Percentiles rank a stretch among this genome's conserved stretches.
Conservation (phyloP, 2,329 filamentous ascomycete species). For the Cyclaneusma minus region DNA sequence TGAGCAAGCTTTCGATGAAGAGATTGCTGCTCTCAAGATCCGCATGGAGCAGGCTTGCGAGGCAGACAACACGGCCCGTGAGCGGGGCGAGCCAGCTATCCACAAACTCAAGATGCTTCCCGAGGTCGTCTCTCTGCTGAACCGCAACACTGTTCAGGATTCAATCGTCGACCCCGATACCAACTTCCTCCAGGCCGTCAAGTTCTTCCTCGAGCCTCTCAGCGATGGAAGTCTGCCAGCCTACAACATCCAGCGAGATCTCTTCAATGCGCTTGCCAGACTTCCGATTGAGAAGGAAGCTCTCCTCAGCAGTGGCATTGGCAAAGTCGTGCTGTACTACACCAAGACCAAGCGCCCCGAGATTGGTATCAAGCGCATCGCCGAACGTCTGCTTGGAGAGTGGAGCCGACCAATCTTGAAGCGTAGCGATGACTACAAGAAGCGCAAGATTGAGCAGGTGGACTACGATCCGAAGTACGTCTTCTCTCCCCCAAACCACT, state of each 20-base stretch:
- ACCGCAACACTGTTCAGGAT: constrained; percentile 73
- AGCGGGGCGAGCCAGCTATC: constrained; percentile 64
- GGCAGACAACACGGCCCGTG: constrained; percentile 69
- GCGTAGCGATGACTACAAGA: constrained; percentile 87
- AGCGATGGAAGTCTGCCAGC: constrained; percentile 88
- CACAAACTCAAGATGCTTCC: constrained; percentile 91
- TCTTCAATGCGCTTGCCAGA: constrained; percentile 66
- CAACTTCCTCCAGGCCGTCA: constrained; percentile 86
- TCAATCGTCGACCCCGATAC: constrained; percentile 86
- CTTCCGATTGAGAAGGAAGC: constrained; percentile 85
- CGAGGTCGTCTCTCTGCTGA: constrained; percentile 75
- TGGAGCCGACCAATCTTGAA: constrained; percentile 94
- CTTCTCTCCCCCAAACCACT: background rate
- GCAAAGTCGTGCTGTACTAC: constrained; percentile 94
- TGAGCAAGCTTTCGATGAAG: constrained; percentile 77
- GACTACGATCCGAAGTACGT: constrained; percentile 49
- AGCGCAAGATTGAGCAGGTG: constrained; percentile 51
- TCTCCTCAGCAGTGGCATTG: constrained; percentile 80
- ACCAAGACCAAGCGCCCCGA: constrained; percentile 88
- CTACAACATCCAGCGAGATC: constrained; percentile 92
- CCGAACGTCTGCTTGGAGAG: constrained; percentile 80
- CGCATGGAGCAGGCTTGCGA: constrained; percentile 85
- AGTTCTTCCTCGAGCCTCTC: constrained; percentile 92
- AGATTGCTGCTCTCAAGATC: constrained; percentile 74
- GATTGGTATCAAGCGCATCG: constrained; percentile 78